These are phyloP conservation scores for Porpolomopsis calyptriformis DNA, from an alignment of 768 basidiomycete genomes.

Conservation along the genomic window DNA sequence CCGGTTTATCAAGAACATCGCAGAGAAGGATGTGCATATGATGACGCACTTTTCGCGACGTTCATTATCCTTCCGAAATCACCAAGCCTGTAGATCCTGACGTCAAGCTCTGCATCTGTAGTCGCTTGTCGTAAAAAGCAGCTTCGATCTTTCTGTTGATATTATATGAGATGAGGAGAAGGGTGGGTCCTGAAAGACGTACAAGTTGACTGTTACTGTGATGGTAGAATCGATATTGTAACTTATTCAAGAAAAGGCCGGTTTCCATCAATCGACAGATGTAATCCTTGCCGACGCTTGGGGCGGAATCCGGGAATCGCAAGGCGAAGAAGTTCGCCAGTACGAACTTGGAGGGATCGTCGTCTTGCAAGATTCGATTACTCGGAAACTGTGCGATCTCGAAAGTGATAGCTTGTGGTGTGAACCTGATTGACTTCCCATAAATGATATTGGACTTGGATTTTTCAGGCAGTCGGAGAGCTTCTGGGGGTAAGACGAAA, in stretches of 20 bases:
- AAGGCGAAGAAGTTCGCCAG: constrained; percentile 42
- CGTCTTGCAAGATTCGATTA: constrained; percentile 49
- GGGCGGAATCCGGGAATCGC: constrained; percentile 42
- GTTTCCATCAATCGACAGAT: constrained; percentile 42
- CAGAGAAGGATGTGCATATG: neutral
- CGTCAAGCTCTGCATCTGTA: constrained; percentile 45
- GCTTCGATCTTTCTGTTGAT: constrained; percentile 42
- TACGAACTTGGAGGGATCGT: constrained; percentile 48
- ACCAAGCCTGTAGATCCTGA: constrained; percentile 45
- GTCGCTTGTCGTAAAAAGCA: constrained; percentile 51
- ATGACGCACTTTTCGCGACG: constrained; percentile 44
- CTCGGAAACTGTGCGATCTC: constrained; percentile 38
- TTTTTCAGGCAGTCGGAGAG: constrained; percentile 19
- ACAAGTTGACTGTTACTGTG: constrained; percentile 66
- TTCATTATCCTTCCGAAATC: constrained; percentile 55
- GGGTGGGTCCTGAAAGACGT: constrained; percentile 10
- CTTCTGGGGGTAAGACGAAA: constrained; percentile 29
- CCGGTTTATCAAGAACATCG: neutral
- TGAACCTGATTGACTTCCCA: constrained; percentile 45
- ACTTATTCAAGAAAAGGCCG: constrained; percentile 42
- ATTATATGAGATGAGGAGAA: neutral
- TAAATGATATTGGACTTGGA: constrained; percentile 19
- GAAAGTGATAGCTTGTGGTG: constrained; percentile 38
- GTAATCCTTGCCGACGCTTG: constrained; percentile 43
- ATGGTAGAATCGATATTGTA: constrained; percentile 59